These are phyloP conservation scores for Tulasnella sp. DNA, from an alignment of 768 basidiomycete species.

Conservation along the genomic window DNA sequence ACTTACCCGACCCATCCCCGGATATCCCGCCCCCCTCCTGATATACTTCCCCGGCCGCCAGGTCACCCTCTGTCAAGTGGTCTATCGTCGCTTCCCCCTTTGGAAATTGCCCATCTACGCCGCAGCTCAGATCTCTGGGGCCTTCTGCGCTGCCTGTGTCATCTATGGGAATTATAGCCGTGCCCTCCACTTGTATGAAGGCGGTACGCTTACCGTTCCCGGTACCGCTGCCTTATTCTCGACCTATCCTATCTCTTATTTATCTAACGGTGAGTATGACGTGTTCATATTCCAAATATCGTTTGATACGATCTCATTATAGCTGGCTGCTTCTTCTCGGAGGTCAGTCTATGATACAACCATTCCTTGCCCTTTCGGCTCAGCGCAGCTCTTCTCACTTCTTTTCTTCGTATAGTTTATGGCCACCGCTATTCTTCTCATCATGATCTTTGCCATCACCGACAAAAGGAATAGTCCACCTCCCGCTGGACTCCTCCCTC, in stretches of 20 bases:
- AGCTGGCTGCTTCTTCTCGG: conserved; percentile 35
- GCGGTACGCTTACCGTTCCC: conserved; percentile 21
- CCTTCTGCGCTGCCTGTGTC: conserved; percentile 48
- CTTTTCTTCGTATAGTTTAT: conserved; percentile 34
- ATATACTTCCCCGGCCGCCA: not conserved
- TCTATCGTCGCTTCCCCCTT: conserved; percentile 18
- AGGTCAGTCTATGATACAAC: conserved; percentile 7
- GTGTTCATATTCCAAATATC: not conserved
- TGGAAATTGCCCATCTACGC: conserved; percentile 42
- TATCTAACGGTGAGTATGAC: conserved; percentile 26
- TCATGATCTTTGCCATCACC: conserved; percentile 42
- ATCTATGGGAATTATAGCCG: conserved; percentile 50
- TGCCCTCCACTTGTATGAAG: conserved; percentile 51
- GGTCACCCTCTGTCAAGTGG: conserved; percentile 14
- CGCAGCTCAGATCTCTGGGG: conserved; percentile 52
- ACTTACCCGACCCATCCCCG: too few species aligned
- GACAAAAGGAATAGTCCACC: conserved; percentile 43
- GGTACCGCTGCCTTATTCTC: conserved; percentile 48
- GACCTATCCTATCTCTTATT: conserved; percentile 36
- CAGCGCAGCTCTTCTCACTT: too few species aligned
- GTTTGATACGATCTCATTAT: too few species aligned
- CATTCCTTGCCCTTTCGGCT: not conserved
- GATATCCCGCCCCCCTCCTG: not conserved
- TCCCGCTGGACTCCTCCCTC: conserved; percentile 40
- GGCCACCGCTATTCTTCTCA: conserved; percentile 41